Base-by-base conservation (phyloP, 192 early-diverging fungal species). In the Rhizophagus prolifer region DNA sequence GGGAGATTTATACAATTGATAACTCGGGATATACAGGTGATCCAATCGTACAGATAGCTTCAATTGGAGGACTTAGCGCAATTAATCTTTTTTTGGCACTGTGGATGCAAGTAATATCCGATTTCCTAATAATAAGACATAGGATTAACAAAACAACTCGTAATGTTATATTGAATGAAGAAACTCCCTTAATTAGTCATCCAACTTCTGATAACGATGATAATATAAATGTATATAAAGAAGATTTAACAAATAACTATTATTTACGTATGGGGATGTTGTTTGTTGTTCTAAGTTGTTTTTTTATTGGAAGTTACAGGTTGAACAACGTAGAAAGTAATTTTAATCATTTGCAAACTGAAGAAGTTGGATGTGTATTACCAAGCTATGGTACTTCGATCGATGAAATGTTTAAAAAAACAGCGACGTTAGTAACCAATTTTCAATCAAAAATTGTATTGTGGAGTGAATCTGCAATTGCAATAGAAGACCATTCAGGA, bases 401-500 rank as follows among this genome's bases (percentile, higher is more conserved):
- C 2, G 26, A 65, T 2, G 62, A 75, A 50, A 50, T 75, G 63
- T 10, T 75, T 14, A 23, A 63, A 30, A n/a, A 16, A 12, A 65
- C 74, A 1, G 28, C 7, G 13, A 46, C 62, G 2, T 25, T 65
- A 9, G 61, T 21, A 4, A 71, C 77, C 8, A 70, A 66, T 58
- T 21, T 54, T 13, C 76, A 77, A 16, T 78, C 79, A 10, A 72
- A 84, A 34, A 81, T 84, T 58, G 65, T 84, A 1, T 69, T 84
- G 31, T 84, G 83, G 83, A 79, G 76, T 28, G 83, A 84, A 61
- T 74, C 79, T 0, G 62, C 74, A 9, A 38, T 77, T 12, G 2
- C 0, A 0, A 46, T 80, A 4, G 30, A 78, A 7, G 58, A 25
- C n/a, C 0, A 16, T 19, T 23, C 54, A 16, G 67, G 44, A 54